Evolutionary conservation across 345 rosid genomes (phyloP).

Genomic region (Brassica juncea): DNA sequence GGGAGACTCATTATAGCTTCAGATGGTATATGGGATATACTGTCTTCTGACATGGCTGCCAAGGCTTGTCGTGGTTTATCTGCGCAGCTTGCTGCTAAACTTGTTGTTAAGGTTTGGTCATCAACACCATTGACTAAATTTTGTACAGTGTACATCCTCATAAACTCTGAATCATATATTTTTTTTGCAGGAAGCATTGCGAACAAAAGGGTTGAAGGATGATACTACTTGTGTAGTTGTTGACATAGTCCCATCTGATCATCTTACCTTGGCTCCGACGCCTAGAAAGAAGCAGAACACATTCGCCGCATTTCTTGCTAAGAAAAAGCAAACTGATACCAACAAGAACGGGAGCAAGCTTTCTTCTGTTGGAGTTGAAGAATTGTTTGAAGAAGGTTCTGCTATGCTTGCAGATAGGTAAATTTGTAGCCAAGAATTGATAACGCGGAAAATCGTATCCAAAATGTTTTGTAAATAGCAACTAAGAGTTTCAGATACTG

Average conservation of each 20-base stretch:
- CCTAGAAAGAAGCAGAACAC: slow-evolving; percentile 74
- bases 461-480: not conserved
- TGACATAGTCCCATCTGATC: slow-evolving; percentile 88
- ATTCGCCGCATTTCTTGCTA: slow-evolving; percentile 62
- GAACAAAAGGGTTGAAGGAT: slow-evolving; percentile 97
- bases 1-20: slow-evolving; percentile 98
- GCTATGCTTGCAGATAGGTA: slow-evolving; percentile 97
- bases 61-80: slow-evolving; percentile 92
- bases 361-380: slow-evolving; percentile 91
- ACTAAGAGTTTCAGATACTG: not conserved
- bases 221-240: slow-evolving; percentile 99
- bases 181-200: slow-evolving; percentile 72
- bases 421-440: not conserved
- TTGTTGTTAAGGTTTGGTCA: slow-evolving; percentile 85
- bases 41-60: slow-evolving; percentile 94
- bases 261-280: slow-evolving; percentile 61
- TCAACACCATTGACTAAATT: not conserved
- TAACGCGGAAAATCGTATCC: no score
- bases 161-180: slow-evolving; percentile 14
- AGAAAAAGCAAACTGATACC: slow-evolving; percentile 55
- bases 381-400: slow-evolving; percentile 99
- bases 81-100: slow-evolving; percentile 95
- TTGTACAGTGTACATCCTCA: slow-evolving; percentile 1
- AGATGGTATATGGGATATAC: slow-evolving; percentile 98
- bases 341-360: slow-evolving; percentile 74